These are phyloP conservation scores for Phytophthora boehmeriae DNA, from an alignment of 352 stramenopile species.

Conservation along the genomic window DNA sequence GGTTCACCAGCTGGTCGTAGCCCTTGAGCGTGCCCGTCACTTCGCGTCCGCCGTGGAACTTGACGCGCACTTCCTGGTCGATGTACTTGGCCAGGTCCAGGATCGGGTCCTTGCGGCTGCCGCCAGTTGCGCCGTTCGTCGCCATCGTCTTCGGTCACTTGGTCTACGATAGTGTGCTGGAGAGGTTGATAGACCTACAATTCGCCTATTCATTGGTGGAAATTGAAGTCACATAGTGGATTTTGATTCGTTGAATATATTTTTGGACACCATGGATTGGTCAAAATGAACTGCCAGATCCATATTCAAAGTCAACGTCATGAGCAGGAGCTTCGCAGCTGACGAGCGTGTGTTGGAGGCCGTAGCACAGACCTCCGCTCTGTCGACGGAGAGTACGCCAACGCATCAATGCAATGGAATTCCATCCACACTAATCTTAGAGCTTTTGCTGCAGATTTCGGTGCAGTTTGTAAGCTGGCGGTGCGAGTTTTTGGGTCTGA, in stretches of 20 bases:
- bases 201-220: background rate
- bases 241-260: background rate
- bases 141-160: conserved; percentile 42
- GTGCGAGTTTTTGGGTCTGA: conserved; percentile 63
- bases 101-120: conserved; percentile 83
- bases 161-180: conserved; percentile 9
- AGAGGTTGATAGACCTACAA: background rate
- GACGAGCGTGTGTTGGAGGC: conserved; percentile 71
- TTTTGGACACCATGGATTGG: conserved; percentile 6
- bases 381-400: conserved; percentile 52
- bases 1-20: conserved; percentile 97
- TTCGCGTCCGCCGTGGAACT: conserved; percentile 94
- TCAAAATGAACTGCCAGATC: conserved; percentile 19
- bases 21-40: conserved; percentile 93
- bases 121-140: conserved; percentile 51
- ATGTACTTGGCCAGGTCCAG: conserved; percentile 96
- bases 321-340: conserved; percentile 52
- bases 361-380: conserved; percentile 35
- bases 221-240: too few species aligned
- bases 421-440: background rate
- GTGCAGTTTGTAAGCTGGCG: conserved; percentile 55
- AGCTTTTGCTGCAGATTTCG: conserved; percentile 52
- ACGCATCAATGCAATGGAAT: too few species aligned
- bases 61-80: conserved; percentile 94
- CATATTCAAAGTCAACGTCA: conserved; percentile 25